Percentiles rank a stretch among this genome's conserved stretches.
phyloP scores from a whole-genome alignment of 179 eudicot species.

The Monotropa hypopitys region DNA sequence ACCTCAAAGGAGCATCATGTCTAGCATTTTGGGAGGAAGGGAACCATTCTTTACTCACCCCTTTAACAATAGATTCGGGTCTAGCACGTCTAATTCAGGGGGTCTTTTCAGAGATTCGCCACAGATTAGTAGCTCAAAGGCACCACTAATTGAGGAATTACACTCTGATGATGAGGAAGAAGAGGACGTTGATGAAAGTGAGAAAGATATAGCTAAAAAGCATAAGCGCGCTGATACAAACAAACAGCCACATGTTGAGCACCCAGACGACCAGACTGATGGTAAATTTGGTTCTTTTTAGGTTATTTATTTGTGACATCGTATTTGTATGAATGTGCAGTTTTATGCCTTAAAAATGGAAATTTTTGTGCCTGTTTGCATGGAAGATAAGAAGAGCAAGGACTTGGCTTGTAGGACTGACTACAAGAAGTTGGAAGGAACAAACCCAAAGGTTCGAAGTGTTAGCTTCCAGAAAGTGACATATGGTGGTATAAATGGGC shows the following conservation, averaged over 20 bases:
- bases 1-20: constrained; percentile 19
- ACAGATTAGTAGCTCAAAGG: constrained; percentile 21
- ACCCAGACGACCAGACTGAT: constrained; percentile 60
- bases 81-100: constrained; percentile 19
- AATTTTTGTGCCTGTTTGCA: not conserved
- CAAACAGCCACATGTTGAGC: constrained; percentile 54
- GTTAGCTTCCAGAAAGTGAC: constrained; percentile 50
- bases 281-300: constrained; percentile 18
- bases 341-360: not conserved
- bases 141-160: constrained; percentile 54
- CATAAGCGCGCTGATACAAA: constrained; percentile 10
- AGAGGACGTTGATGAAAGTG: constrained; percentile 15
- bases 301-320: not conserved
- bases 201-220: not conserved
- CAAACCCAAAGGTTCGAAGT: constrained; percentile 21
- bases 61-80: constrained; percentile 23
- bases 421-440: constrained; percentile 14
- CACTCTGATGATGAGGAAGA: constrained; percentile 32
- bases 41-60: constrained; percentile 64
- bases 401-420: constrained; percentile 13
- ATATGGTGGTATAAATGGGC: constrained; percentile 76
- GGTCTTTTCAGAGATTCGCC: constrained; percentile 12
- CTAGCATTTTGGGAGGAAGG: constrained; percentile 32
- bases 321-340: not conserved
- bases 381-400: constrained; percentile 25